Base-by-base conservation (phyloP, 352 stramenopile species). In the Pythium angustatum region DNA sequence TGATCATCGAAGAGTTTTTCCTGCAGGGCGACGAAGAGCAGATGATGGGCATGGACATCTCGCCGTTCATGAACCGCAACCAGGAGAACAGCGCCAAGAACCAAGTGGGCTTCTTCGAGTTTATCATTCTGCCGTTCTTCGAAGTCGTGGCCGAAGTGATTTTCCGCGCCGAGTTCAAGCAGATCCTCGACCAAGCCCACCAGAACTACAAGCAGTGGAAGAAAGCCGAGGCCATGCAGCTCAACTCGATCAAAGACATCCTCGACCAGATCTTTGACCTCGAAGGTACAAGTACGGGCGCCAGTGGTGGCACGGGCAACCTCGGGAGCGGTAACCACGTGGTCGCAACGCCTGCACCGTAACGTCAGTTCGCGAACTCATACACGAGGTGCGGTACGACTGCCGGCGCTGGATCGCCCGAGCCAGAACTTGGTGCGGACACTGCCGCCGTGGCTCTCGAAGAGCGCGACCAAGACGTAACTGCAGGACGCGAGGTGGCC, bases 1-100 rank as follows among this genome's bases (percentile, higher is more conserved):
- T 95, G 26, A 96, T 98, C 49, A 91, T 97, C 44, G 85, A 97
- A 68, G 96, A 98, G 70, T 98, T 98, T 62, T 98, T 97, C 65
- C 71, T 87, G 47, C 96, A 98, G 69, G 96, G 94, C 24, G 94
- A 99, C 64, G 84, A 96, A 48, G 96, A 98, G 63, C 92, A 96
- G 52, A 78, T 81, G 31, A 59, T 96, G 0, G 85, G 84, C 17
- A 83, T 98, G 64, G 77, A 96, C 38, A 84, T 97, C 33, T 97
- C 81, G 48, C 93, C 93, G 5, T 96, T 98, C 59, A 97, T 96
- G 87, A 94, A 98, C 76, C 83, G 91, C 58, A 84, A 95, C 27
- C 83, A 77, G 40, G 84, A 95, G 63, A 96, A 96, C 68, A 92
- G 79, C 38, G 83, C 83, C 12, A 89, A 89, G 64, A 91, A 93